Conservation (phyloP, 1,139 yeast genomes). For the Casaregolazyma lundiana region DNA sequence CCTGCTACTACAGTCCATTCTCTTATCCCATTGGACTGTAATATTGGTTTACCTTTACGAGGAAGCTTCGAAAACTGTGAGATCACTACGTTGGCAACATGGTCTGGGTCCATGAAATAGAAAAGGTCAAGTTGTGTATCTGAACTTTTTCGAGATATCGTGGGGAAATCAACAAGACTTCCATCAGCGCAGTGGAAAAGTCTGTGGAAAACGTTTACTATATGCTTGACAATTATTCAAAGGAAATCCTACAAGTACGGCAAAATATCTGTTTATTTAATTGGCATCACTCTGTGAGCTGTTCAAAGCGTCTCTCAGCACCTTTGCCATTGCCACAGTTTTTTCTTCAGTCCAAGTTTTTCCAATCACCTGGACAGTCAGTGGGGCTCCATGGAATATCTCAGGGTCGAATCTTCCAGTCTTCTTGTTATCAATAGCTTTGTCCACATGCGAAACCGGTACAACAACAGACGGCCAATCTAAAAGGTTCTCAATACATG, state of each 20-base stretch:
- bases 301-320: constrained; percentile 13
- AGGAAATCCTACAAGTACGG: no score
- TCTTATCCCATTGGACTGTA: constrained; percentile 54
- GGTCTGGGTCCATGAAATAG: constrained; percentile 17
- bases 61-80: constrained; percentile 35
- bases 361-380: constrained; percentile 48
- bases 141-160: no score
- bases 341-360: constrained; percentile 50
- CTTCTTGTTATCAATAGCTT: constrained; percentile 29
- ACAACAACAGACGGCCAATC: constrained; percentile 43
- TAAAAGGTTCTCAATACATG: constrained; percentile 43
- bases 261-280: no score
- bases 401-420: constrained; percentile 39
- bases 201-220: no score
- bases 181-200: no score
- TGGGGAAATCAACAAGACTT: no score
- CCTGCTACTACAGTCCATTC: constrained; percentile 91
- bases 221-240: no score
- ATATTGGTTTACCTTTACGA: constrained; percentile 51
- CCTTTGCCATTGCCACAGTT: constrained; percentile 39
- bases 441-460: constrained; percentile 45
- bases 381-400: constrained; percentile 47
- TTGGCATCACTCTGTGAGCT: no score
- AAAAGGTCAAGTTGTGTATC: not conserved
- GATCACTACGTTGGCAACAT: constrained; percentile 33